Evolutionary conservation across 2,329 filamentous ascomycete species (phyloP), one percentile per base, ranked within the genome.

Genomic region (Ophiostoma novo-ulmi): DNA sequence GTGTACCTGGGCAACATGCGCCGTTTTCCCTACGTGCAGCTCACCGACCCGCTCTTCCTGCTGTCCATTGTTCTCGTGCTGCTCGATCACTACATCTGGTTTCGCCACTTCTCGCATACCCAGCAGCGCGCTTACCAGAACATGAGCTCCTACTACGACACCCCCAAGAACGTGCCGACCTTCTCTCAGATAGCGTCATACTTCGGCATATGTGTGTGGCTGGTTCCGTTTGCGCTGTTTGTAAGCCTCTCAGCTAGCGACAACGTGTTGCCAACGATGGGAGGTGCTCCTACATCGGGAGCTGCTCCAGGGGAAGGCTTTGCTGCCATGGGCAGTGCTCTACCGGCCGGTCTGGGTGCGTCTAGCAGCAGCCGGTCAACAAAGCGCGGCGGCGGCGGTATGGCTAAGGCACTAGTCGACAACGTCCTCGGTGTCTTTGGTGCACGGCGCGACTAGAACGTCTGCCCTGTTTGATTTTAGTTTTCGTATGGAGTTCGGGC

Each of bases 181-280:
- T 99, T 99, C 79, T 94, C 92, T 22, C 93, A 98, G 81, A 95
- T 98, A 64, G 93, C 95, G 0, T 94, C 92, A 0, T 99, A 95
- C 80, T 99, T 99, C 77, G 95, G 95, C 0, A 83, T 99, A 1
- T 97, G 94, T 76, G 94, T 99, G 0, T 99, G 95, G 95, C 85
- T 99, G 1, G 92, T 98, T 0, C 95, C 95, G 0, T 99, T 99
- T 78, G 89, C 94, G 20, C 85, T 99, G 17, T 99, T 99, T 77
- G 94, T 99, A 68, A 97, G 92, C 76, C 81, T 99, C 61, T 97
- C 92, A 22, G 95, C 95, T 0, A 93, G 93, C 70, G 95, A 99
- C 78, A 98, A 98, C 77, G 92, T 98, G 3, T 82, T 99, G 69
- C 95, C 95, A 0, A 96, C 90, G 8, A 97, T 97, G 86, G 92